Conservation (phyloP, 768 basidiomycete genomes). For the Rhodosporidiobolus odoratus region DNA sequence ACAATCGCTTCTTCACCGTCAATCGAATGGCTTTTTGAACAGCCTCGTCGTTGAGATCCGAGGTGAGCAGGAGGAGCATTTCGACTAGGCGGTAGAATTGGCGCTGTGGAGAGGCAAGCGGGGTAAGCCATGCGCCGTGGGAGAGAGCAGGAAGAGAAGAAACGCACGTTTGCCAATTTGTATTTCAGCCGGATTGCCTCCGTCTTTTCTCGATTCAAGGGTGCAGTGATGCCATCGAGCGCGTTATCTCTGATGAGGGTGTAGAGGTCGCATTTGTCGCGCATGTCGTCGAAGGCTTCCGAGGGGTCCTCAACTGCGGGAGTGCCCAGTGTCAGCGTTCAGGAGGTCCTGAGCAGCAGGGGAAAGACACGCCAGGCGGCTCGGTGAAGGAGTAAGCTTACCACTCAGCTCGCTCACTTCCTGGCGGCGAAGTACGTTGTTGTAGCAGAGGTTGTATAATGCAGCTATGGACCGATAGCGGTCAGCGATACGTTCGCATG, state of each 20-base stretch:
- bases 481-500: conserved; percentile 9
- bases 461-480: conserved; percentile 55
- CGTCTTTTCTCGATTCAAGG: conserved; percentile 61
- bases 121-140: background rate
- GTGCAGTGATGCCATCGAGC: conserved; percentile 53
- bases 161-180: conserved; percentile 78
- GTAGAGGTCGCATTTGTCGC: conserved; percentile 82
- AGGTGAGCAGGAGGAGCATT: conserved; percentile 71
- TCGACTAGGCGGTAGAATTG: conserved; percentile 89
- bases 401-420: conserved; percentile 76
- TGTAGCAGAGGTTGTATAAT: conserved; percentile 79
- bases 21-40: conserved; percentile 65
- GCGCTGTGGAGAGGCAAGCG: conserved; percentile 54
- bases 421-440: conserved; percentile 61
- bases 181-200: conserved; percentile 74
- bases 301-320: conserved; percentile 81
- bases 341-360: too few relatives aligned
- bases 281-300: conserved; percentile 92
- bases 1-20: conserved; percentile 82
- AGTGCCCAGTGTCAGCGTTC: background rate
- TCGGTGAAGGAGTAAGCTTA: background rate
- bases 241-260: conserved; percentile 62
- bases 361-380: background rate
- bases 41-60: conserved; percentile 10
- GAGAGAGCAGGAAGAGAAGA: background rate